These are phyloP conservation scores for Epichloe sibirici DNA, from an alignment of 2,329 filamentous ascomycete species.

Conservation along the genomic window DNA sequence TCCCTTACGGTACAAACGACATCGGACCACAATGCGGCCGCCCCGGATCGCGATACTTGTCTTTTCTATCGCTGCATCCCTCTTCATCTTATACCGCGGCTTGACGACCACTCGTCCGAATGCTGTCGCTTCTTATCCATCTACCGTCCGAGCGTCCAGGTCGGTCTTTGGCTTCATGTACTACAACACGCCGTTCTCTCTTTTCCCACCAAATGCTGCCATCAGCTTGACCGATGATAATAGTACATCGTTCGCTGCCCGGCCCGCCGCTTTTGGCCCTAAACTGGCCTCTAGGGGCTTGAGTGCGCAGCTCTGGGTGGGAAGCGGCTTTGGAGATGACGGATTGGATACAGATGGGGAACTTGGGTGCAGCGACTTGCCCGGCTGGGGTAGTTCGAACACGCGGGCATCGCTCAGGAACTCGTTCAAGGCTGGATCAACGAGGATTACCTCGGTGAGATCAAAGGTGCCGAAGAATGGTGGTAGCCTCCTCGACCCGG, in stretches of 20 bases:
- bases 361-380: slow-evolving; percentile 87
- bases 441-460: slow-evolving; percentile 10
- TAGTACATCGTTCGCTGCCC: slow-evolving; percentile 87
- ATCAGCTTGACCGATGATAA: slow-evolving; percentile 97
- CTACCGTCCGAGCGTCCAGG: slow-evolving; percentile 12
- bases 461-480: slow-evolving; percentile 9
- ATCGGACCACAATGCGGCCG: slow-evolving; percentile 34
- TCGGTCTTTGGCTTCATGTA: slow-evolving; percentile 43
- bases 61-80: slow-evolving; percentile 38
- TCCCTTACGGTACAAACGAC: background rate
- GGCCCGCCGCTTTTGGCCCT: slow-evolving; percentile 88
- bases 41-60: slow-evolving; percentile 41
- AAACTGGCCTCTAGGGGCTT: slow-evolving; percentile 61
- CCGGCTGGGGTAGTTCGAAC: slow-evolving; percentile 64
- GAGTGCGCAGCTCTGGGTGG: slow-evolving; percentile 86
- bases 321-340: slow-evolving; percentile 81
- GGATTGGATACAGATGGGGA: slow-evolving; percentile 62
- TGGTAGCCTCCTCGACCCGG: slow-evolving; percentile 15
- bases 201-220: slow-evolving; percentile 90
- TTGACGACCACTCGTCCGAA: slow-evolving; percentile 23
- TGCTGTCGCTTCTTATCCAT: slow-evolving; percentile 13
- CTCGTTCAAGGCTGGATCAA: slow-evolving; percentile 19
- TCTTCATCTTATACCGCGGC: slow-evolving; percentile 44
- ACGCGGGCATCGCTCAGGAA: slow-evolving; percentile 32
- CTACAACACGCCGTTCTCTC: slow-evolving; percentile 64